Percentiles rank a stretch among this genome's conserved stretches.
Evolutionary conservation across 176 grass and related monocot species (phyloP).

Genomic region (Oryza rufipogon): DNA sequence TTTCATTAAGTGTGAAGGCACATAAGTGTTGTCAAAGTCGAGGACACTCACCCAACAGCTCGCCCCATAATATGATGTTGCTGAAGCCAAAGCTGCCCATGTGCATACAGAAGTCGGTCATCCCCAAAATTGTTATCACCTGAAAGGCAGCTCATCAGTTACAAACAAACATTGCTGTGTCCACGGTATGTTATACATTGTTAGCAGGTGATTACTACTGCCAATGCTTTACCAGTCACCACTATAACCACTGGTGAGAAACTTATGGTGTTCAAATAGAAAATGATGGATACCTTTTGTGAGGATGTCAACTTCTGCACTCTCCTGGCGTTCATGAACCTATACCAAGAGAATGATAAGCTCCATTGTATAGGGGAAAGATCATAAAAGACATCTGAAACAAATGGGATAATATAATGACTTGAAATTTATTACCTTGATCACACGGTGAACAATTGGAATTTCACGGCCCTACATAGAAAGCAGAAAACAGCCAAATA

Average conservation of each 20-base stretch:
- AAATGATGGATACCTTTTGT: conserved; percentile 70
- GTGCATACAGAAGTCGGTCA: conserved; percentile 66
- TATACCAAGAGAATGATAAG: conserved; percentile 39
- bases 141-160: conserved; percentile 39
- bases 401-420: neutral
- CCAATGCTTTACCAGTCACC: conserved; percentile 16
- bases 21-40: neutral
- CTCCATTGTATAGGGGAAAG: neutral
- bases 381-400: neutral
- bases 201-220: neutral
- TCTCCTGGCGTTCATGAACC: conserved; percentile 75
- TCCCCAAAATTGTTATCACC: conserved; percentile 73
- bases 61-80: conserved; percentile 80
- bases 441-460: conserved; percentile 96
- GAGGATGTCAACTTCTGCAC: conserved; percentile 68
- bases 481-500: conserved; percentile 16
- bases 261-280: neutral
- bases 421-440: conserved; percentile 56
- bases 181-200: neutral
- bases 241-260: neutral
- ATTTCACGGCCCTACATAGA: conserved; percentile 69
- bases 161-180: neutral
- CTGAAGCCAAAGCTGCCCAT: conserved; percentile 77
- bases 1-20: conserved; percentile 19
- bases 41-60: conserved; percentile 68